Percentiles rank a stretch among this genome's conserved stretches.
Evolutionary conservation across 2,329 filamentous ascomycete species (phyloP).

Genomic region (Sporothrix brunneoviolacea): DNA sequence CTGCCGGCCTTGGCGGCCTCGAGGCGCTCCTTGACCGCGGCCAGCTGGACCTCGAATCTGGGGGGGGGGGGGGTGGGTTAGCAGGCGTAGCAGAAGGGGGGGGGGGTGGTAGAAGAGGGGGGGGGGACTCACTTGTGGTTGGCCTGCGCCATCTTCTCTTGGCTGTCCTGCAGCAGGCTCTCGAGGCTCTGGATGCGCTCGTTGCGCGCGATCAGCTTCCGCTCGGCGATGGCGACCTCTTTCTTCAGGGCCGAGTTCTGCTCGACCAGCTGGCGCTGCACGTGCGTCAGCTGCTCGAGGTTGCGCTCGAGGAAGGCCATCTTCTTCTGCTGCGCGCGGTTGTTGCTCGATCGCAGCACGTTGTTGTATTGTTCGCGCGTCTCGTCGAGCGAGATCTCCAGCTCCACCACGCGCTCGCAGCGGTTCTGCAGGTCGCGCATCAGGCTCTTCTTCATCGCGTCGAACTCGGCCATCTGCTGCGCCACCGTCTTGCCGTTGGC

Average conservation of each 20-base stretch:
- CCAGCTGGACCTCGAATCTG: constrained; percentile 95
- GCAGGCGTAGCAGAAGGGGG: constrained; percentile 8
- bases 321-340: constrained; percentile 99
- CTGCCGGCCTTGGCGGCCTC: constrained; percentile 91
- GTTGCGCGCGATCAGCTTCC: constrained; percentile 92
- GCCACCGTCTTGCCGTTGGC: constrained; percentile 85
- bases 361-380: constrained; percentile 99
- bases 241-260: constrained; percentile 97
- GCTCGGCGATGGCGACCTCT: constrained; percentile 96
- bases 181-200: constrained; percentile 95
- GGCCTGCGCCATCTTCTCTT: constrained; percentile 94
- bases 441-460: constrained; percentile 98
- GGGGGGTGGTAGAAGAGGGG: not conserved
- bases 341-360: constrained; percentile 91
- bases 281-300: constrained; percentile 92
- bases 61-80: not conserved
- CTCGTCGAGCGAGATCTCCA: constrained; percentile 95
- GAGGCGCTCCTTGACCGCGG: constrained; percentile 93
- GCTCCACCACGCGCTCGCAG: constrained; percentile 94
- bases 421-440: constrained; percentile 99
- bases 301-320: constrained; percentile 99
- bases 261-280: constrained; percentile 95
- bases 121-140: constrained; percentile 75
- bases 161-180: constrained; percentile 85
- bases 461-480: constrained; percentile 97